These are phyloP conservation scores for Lodderomyces theae DNA, from an alignment of 1,139 yeast species.

Conservation along the genomic window DNA sequence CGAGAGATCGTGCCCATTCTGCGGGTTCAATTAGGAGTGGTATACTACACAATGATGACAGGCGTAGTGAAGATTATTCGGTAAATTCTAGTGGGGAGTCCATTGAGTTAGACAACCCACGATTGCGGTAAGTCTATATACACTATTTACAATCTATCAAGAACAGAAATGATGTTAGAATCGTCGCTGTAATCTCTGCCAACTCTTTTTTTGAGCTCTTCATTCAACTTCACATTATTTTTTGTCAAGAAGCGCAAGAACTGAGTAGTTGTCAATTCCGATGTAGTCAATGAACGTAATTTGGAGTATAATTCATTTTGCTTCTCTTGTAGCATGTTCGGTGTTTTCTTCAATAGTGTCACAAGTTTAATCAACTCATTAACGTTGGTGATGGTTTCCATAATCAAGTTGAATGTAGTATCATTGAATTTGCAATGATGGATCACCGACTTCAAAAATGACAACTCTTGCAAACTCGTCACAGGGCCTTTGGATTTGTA, in stretches of 20 bases:
- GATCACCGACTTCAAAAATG: slow-evolving; percentile 30
- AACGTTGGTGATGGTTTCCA: slow-evolving; percentile 21
- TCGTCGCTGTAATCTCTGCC: slow-evolving; percentile 3
- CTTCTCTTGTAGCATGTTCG: slow-evolving; percentile 16
- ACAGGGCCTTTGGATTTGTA: slow-evolving; percentile 12
- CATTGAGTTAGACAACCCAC: slow-evolving; percentile 11
- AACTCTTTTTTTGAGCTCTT: slow-evolving; percentile 5
- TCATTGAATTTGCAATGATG: slow-evolving; percentile 24
- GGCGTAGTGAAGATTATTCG: slow-evolving; percentile 3
- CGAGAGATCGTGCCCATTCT: not conserved
- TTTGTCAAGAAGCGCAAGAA: slow-evolving; percentile 11
- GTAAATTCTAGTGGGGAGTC: slow-evolving; percentile 5
- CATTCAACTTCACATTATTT: slow-evolving; percentile 5
- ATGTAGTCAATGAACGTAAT: slow-evolving; percentile 8
- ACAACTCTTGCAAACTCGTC: slow-evolving; percentile 22
- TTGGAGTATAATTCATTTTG: slow-evolving; percentile 13
- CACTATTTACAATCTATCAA: not conserved
- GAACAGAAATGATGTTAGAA: not conserved
- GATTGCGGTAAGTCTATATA: slow-evolving; percentile 1
- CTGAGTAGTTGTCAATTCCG: slow-evolving; percentile 10
- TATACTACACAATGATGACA: slow-evolving; percentile 3
- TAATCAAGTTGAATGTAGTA: slow-evolving; percentile 21
- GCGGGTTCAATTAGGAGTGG: slow-evolving; percentile 1
- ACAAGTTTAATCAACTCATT: slow-evolving; percentile 35
- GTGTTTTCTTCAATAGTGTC: slow-evolving; percentile 3